A percentile compares a stretch with the other conserved stretches of the same genome.
Conservation (phyloP, 1,284 basidiomycete species). For the Tilletia caries region DNA sequence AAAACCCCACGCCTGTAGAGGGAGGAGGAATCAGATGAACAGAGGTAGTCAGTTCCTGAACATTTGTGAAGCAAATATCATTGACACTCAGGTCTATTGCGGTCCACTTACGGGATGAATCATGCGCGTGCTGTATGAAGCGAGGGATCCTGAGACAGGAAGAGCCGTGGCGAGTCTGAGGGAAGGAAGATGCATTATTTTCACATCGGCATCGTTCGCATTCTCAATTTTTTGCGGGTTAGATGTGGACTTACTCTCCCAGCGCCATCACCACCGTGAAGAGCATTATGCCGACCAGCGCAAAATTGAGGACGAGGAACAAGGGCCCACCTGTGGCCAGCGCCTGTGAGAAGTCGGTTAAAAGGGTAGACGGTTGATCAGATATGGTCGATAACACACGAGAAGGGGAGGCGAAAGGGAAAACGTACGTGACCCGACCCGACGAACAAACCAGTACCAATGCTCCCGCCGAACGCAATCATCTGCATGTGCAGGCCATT, state of each 20-base stretch:
- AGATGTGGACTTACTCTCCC: too few species aligned
- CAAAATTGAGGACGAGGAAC: slow-evolving; percentile 51
- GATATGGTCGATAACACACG: slow-evolving; percentile 23
- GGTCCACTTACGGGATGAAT: slow-evolving; percentile 20
- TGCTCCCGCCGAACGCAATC: slow-evolving; percentile 61
- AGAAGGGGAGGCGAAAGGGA: slow-evolving; percentile 44
- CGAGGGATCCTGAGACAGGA: slow-evolving; percentile 44
- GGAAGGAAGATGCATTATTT: too few species aligned
- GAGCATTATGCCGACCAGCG: slow-evolving; percentile 49
- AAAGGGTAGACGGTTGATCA: too few species aligned
- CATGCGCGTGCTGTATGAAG: slow-evolving; percentile 40
- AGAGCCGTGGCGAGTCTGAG: slow-evolving; percentile 39
- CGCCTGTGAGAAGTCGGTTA: slow-evolving; percentile 30
- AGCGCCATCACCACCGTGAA: slow-evolving; percentile 53
- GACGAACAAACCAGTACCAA: slow-evolving; percentile 59
- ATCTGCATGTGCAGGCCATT: slow-evolving; percentile 28
- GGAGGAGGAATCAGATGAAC: too few species aligned
- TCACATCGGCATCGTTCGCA: too few species aligned
- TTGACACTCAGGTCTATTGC: too few species aligned
- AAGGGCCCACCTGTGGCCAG: slow-evolving; percentile 51
- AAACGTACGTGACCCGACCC: slow-evolving; percentile 55
- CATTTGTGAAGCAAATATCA: too few species aligned
- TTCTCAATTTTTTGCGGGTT: too few species aligned
- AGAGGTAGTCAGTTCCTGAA: too few species aligned
- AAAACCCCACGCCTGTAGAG: slow-evolving; percentile 1